Evolutionary conservation across 805 yeast genomes (phyloP), one percentile per base, ranked within the genome.

Genomic region (Candida ipomoeae): DNA sequence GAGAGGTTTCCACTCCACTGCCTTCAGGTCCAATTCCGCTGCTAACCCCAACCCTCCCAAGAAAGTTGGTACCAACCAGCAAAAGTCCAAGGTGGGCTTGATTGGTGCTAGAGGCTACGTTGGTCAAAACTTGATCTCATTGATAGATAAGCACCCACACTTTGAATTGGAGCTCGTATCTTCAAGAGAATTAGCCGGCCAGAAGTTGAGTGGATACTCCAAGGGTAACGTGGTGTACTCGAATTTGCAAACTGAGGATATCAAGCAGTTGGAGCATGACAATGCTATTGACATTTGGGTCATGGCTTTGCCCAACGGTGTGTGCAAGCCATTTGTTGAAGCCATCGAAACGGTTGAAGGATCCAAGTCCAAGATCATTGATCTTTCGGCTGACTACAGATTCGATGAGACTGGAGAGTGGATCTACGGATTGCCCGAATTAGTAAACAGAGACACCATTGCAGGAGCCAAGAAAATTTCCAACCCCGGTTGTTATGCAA

Each of bases 401-500:
- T 94, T 94, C 66, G 98, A 92, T 66, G 81, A 83, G 14, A 79
- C 91, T 48, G 86, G 87, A 26, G 83, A 85, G 60, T 94, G 99
- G 99, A 75, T 78, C 4, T 94, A 94, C 66, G 99, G 99, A 44
- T 80, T 94, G 60, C 99, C 99, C 7, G 99, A 94, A 71, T 78
- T 94, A 62, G 83, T 81, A 50, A 78, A 82, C 58, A 83, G 99
- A 66, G 64, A 72, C 8, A 64, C 64, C 10, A 87, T 94, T 60
- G 80, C 87, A 35, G 63, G 73, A 13, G 92, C 98, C 17, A 66
- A 79, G 62, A 88, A 87, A 66, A 87, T 94, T 54, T 85, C 97
- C 5, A 94, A 94, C 72, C 99, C 99, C 2, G 99, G 99, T 44
- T 94, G 99, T 76, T 94, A 91, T 67, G 97, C 99, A n/a, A 94